Evolutionary conservation across 2,329 filamentous ascomycete genomes (phyloP).

Genomic region (Septoria petroselini): DNA sequence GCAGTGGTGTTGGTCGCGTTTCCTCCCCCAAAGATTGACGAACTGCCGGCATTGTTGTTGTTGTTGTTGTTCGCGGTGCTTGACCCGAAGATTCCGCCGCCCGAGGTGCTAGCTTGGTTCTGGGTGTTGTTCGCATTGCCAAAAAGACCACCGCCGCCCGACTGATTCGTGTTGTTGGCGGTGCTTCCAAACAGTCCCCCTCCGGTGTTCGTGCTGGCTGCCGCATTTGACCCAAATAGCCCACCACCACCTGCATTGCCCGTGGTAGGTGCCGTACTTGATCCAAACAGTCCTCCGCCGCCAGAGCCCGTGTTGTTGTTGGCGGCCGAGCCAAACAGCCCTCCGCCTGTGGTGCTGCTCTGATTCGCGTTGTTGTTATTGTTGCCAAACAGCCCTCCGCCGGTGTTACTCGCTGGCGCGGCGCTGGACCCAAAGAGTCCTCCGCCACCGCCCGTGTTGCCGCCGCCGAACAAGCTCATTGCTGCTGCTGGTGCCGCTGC

Average conservation of each 20-base stretch:
- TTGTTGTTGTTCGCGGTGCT: conserved; percentile 11
- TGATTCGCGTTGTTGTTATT: conserved; percentile 16
- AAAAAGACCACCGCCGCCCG: conserved; percentile 6
- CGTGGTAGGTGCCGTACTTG: conserved; percentile 5
- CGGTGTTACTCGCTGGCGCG: not conserved
- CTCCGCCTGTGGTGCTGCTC: conserved; percentile 7
- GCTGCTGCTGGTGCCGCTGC: conserved; percentile 9
- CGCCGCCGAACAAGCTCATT: conserved; percentile 30
- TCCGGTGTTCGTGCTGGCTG: conserved; percentile 4
- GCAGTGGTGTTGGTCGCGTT: conserved; percentile 28
- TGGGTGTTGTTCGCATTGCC: conserved; percentile 3
- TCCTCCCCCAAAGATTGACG: conserved; percentile 18
- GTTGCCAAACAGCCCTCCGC: conserved; percentile 19
- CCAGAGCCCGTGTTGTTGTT: conserved; percentile 8
- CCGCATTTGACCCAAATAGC: conserved; percentile 17
- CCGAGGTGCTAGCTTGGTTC: conserved; percentile 16
- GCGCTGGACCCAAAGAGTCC: conserved; percentile 15
- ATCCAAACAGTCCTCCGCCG: conserved; percentile 18
- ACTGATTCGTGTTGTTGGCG: conserved; percentile 7
- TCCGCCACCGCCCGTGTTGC: conserved; percentile 1
- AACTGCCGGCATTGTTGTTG: conserved; percentile 10
- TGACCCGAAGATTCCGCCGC: conserved; percentile 19
- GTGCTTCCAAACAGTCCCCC: conserved; percentile 17
- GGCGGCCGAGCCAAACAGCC: conserved; percentile 15
- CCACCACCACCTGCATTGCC: conserved; percentile 18